These are phyloP conservation scores for Alternaria sp. DNA, from an alignment of 2,329 filamentous ascomycete species.

Conservation along the genomic window DNA sequence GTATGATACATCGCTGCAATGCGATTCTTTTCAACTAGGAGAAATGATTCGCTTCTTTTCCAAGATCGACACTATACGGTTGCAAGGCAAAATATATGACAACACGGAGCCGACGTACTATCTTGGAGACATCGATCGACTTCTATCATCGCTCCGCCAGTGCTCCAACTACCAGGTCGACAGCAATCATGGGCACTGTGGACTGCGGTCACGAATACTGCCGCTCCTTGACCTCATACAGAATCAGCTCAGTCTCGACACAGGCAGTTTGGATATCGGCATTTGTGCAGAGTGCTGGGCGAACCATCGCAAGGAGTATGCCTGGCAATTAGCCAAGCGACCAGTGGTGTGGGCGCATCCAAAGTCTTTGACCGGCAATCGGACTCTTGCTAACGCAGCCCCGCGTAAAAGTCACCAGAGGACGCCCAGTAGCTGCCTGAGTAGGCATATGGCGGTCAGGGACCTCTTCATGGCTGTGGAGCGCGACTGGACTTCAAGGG, in stretches of 20 bases:
- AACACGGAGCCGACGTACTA: constrained; percentile 58
- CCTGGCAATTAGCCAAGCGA: constrained; percentile 57
- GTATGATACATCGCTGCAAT: constrained; percentile 75
- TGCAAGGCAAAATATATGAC: constrained; percentile 57
- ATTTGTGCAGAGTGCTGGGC: constrained; percentile 58
- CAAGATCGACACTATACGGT: constrained; percentile 66
- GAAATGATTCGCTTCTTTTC: constrained; percentile 78
- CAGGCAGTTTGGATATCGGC: constrained; percentile 49
- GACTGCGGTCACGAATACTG: constrained; percentile 69
- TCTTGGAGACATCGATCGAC: constrained; percentile 66
- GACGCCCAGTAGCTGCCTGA: constrained; percentile 42
- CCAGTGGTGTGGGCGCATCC: constrained; percentile 54
- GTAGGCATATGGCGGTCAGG: constrained; percentile 42
- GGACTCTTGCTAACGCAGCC: constrained; percentile 22
- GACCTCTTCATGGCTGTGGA: constrained; percentile 53
- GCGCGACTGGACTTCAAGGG: constrained; percentile 44
- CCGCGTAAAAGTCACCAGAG: constrained; percentile 32
- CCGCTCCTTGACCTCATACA: constrained; percentile 72
- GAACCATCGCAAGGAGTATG: constrained; percentile 48
- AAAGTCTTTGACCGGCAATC: constrained; percentile 28
- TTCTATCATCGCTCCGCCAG: constrained; percentile 70
- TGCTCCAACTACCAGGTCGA: constrained; percentile 78
- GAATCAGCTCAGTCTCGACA: constrained; percentile 47
- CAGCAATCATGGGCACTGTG: constrained; percentile 76
- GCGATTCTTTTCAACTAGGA: constrained; percentile 80